These are phyloP conservation scores for Sclerotinia subarctica DNA, from an alignment of 2,329 filamentous ascomycete species.

Conservation along the genomic window DNA sequence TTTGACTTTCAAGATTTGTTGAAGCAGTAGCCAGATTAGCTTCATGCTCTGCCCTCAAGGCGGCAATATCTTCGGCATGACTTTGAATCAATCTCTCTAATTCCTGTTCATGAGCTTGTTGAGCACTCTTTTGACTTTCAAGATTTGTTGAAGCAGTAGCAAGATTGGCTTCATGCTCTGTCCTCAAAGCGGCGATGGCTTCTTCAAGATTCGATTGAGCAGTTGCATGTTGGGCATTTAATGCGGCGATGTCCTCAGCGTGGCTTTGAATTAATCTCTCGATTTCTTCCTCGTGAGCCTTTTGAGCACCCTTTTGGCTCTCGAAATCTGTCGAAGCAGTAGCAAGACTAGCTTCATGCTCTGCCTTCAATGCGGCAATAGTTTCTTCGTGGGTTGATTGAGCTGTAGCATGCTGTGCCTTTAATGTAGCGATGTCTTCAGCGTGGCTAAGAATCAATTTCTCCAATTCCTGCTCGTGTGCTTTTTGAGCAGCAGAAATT, in stretches of 20 bases:
- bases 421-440: slow-evolving; percentile 42
- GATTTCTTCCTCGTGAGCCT: slow-evolving; percentile 49
- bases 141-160: background rate
- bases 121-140: slow-evolving; percentile 37
- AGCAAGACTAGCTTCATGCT: background rate
- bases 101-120: slow-evolving; percentile 48
- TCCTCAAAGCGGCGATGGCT: slow-evolving; percentile 42
- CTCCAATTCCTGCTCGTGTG: slow-evolving; percentile 51
- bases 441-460: slow-evolving; percentile 54
- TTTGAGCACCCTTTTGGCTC: slow-evolving; percentile 40
- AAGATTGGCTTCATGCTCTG: background rate
- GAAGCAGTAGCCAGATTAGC: background rate
- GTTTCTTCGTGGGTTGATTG: slow-evolving; percentile 56
- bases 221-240: slow-evolving; percentile 48
- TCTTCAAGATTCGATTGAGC: slow-evolving; percentile 56
- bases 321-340: background rate
- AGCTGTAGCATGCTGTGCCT: slow-evolving; percentile 45
- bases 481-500: slow-evolving; percentile 47
- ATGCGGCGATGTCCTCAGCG: slow-evolving; percentile 41
- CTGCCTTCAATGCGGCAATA: slow-evolving; percentile 39
- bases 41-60: slow-evolving; percentile 39
- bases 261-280: slow-evolving; percentile 54
- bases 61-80: slow-evolving; percentile 45
- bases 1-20: background rate
- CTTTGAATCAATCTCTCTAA: slow-evolving; percentile 53